Evolutionary conservation across 2,329 filamentous ascomycete species (phyloP), one percentile per base, ranked within the genome.

Genomic region (Diaporthe destruens): DNA sequence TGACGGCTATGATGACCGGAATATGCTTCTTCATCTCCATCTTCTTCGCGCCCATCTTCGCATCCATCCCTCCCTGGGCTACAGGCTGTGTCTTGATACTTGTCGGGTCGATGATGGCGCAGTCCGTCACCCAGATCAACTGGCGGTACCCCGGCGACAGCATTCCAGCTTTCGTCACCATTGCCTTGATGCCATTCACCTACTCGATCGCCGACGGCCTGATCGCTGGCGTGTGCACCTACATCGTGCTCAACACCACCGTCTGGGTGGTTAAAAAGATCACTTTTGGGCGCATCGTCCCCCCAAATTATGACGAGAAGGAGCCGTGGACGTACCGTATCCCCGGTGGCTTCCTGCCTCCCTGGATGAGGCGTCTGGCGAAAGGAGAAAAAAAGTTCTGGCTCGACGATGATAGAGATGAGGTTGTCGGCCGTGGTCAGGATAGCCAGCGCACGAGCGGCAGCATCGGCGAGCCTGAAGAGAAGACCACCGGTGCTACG

Each of bases 131-230:
- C 20, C 92, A 96, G 75, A 95, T 97, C 85, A 97, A 97, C 86
- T 97, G 94, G 94, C 86, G 86, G 59, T 97, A 97, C 82, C 86
- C 94, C 74, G 94, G 94, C 68, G 94, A 97, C 80, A 92, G 93
- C 0, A 87, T 97, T 32, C 94, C 94, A 0, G 94, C 94, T 3
- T 97, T 97, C 83, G 85, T 97, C 47, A 95, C 93, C 66, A 92
- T 97, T 75, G 90, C 91, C 72, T 84, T 95, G 74, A 97, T 97
- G 94, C 94, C 94, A 0, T 96, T 97, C 83, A 95, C 93, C 1
- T 97, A 96, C 85, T 94, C 91, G 53, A 96, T 97, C 78, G 93
- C 94, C 16, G 93, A 97, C 78, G 94, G 94, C 61, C 86, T 97
- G 20, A 97, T 97, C 77, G 93, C 89, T 1, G 93, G 94, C 68